Conservation (phyloP, 441 rosid species). For the Gossypium schwendimanii region DNA sequence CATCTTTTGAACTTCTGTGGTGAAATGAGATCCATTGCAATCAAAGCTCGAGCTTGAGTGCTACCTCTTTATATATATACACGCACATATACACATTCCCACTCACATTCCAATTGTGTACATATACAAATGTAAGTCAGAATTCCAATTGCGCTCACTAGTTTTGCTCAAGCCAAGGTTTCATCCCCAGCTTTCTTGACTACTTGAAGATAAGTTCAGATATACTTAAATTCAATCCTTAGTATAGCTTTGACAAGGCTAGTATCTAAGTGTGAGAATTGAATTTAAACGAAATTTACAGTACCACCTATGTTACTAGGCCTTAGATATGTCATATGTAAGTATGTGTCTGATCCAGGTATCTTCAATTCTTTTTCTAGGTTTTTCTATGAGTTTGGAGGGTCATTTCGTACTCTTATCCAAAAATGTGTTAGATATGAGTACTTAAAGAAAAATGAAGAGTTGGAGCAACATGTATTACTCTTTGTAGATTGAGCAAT, state of each 20-base stretch:
- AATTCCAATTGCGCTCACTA: neutral
- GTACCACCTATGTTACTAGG: neutral
- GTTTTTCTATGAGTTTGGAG: neutral
- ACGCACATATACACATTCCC: neutral
- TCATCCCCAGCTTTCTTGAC: neutral
- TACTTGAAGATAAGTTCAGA: neutral
- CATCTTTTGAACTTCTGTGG: neutral
- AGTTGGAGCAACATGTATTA: neutral
- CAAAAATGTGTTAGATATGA: neutral
- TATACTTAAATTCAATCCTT: neutral
- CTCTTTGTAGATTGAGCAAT: neutral
- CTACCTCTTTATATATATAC: neutral
- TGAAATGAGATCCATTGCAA: neutral
- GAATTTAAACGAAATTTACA: neutral
- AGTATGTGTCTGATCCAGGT: neutral
- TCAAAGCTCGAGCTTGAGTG: neutral
- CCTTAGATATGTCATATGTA: neutral
- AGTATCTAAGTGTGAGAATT: conserved; percentile 2
- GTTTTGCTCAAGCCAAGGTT: neutral
- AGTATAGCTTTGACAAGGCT: neutral
- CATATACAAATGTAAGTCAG: neutral
- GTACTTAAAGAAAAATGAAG: neutral
- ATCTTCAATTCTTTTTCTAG: neutral
- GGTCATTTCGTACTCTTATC: neutral
- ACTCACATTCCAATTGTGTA: neutral